phyloP scores from a whole-genome alignment of 495 filamentous ascomycete species.

The Mytilinidion resinicola region DNA sequence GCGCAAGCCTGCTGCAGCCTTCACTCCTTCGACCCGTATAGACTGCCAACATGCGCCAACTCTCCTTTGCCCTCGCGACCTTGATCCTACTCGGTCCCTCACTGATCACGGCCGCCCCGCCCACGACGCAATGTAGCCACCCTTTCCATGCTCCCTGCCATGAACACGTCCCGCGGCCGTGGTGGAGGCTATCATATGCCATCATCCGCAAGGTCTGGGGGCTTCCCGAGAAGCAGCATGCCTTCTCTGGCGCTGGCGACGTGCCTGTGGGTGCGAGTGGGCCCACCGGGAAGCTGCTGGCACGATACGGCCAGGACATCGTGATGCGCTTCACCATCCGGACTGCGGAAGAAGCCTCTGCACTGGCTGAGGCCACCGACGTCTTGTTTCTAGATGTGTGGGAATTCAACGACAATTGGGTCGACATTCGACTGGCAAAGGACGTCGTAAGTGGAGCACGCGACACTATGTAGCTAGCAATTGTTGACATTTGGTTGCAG shows the following conservation, averaged over 20 bases:
- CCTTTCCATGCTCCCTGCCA: background rate
- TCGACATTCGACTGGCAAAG: constrained; percentile 78
- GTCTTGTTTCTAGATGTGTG: constrained; percentile 83
- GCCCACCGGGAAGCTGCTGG: constrained; percentile 40
- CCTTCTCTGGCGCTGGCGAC: constrained; percentile 1
- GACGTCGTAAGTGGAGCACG: constrained; percentile 54
- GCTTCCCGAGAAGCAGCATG: constrained; percentile 31
- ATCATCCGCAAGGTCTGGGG: constrained; percentile 61
- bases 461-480: background rate
- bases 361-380: constrained; percentile 65
- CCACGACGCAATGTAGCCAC: constrained; percentile 1
- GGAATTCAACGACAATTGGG: constrained; percentile 73
- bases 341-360: constrained; percentile 60
- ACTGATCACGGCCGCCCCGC: constrained; percentile 22
- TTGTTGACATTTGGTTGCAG: constrained; percentile 34
- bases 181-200: constrained; percentile 58
- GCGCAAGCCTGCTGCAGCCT: background rate
- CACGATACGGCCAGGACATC: constrained; percentile 71
- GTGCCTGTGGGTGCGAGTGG: background rate
- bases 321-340: constrained; percentile 83
- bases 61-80: constrained; percentile 18
- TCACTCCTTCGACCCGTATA: background rate
- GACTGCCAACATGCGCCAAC: constrained; percentile 13
- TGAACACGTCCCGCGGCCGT: constrained; percentile 13
- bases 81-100: constrained; percentile 25